These are phyloP conservation scores for fission yeast (Schizosaccharomyces pombe) DNA, from an alignment of 805 yeast species.

Conservation along the genomic window DNA sequence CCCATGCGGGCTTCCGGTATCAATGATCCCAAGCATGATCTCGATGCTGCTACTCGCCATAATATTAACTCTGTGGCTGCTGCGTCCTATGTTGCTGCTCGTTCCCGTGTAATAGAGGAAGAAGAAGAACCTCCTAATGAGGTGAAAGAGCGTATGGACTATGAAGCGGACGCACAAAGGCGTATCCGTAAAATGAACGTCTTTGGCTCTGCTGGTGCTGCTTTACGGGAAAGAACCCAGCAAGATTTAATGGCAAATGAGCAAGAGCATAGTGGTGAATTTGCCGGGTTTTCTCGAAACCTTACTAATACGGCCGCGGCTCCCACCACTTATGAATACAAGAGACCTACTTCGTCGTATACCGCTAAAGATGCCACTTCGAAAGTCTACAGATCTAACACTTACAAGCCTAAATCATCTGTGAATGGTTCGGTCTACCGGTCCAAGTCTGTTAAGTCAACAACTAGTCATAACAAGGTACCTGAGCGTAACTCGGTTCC, in stretches of 20 bases:
- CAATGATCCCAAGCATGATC: no score
- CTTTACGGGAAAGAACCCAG: neutral
- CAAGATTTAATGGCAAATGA: neutral
- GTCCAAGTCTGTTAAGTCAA: no score
- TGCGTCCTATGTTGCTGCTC: neutral
- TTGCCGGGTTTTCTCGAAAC: neutral
- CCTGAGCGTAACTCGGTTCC: no score
- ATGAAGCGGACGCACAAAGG: neutral
- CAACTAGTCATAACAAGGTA: no score
- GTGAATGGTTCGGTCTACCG: no score
- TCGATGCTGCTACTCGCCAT: neutral
- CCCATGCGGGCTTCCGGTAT: no score
- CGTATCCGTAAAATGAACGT: neutral
- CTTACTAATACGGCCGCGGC: no score
- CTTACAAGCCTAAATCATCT: no score
- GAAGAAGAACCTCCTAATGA: neutral
- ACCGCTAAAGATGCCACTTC: no score
- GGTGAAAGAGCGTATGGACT: neutral
- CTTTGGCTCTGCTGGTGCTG: neutral
- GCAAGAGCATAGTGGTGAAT: neutral
- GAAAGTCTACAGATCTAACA: no score
- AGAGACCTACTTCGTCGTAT: no score
- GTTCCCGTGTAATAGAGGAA: neutral
- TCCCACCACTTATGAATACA: no score
- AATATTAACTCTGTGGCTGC: neutral